Evolutionary conservation across 2,329 filamentous ascomycete genomes (phyloP), one percentile per base, ranked within the genome.

Genomic region (Diaporthe humulicola): DNA sequence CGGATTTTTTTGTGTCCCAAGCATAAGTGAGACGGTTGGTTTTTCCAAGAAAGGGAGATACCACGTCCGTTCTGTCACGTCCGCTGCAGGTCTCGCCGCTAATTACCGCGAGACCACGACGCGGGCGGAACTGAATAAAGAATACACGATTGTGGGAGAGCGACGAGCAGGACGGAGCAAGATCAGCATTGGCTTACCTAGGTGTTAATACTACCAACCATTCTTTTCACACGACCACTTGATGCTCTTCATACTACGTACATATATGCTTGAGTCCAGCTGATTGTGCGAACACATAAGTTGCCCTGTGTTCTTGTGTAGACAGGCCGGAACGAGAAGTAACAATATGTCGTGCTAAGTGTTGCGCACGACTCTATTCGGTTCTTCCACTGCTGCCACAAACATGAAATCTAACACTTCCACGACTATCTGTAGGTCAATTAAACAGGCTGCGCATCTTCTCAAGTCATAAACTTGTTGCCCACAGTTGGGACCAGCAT

Each of bases 21-120:
- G 58, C 66, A 71, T 67, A 28, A 40, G 22, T 33, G 71, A 71
- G 66, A 42, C 30, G 67, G 40, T 38, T 74, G 30, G 30, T 70
- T 69, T 54, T 74, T 73, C 17, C 22, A 48, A 70, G 74, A 69
- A 8, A 22, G 42, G 60, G 58, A 75, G 74, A 75, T 74, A 75
- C 74, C 74, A 75, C 74, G 42, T 60, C 45, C 67, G 70, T 74
- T 73, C 40, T 71, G 66, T 64, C 33, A 36, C 40, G 58, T 36
- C 40, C 42, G 70, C 33, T 56, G n/a, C 33, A 19, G 71, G 66
- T 30, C 71, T 36, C 54, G 58, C 58, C 42, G 57, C 36, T 70
- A 36, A 54, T 52, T 45, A 64, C 45, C 45, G 50, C 28, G 52
- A 69, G 73, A 17, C n/a, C 42, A 42, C 28, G 52, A 19, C 22